These are phyloP conservation scores for Xylariaceae sp. DNA, from an alignment of 2,329 filamentous ascomycete genomes.

Conservation along the genomic window DNA sequence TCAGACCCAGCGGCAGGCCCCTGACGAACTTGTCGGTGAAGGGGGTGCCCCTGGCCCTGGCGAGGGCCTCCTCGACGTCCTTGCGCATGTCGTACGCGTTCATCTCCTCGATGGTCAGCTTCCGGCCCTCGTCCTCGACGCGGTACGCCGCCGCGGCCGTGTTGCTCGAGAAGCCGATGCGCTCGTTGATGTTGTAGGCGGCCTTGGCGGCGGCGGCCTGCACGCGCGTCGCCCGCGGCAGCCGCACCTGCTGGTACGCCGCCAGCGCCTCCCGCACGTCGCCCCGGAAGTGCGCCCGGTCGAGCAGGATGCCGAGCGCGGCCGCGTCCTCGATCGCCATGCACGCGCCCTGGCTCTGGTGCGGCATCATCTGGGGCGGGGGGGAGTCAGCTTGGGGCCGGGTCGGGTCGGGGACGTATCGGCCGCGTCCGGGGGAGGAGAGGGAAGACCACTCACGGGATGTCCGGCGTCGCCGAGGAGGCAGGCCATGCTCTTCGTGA, in stretches of 20 bases:
- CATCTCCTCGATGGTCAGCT: not conserved
- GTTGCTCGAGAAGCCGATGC: conserved; percentile 36
- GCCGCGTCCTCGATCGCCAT: conserved; percentile 63
- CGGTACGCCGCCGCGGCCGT: not conserved
- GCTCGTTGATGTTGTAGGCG: conserved; percentile 54
- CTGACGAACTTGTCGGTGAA: not conserved
- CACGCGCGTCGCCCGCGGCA: conserved; percentile 48
- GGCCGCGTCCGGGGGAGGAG: too few relatives aligned
- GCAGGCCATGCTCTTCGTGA: not conserved
- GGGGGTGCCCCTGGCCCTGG: not conserved
- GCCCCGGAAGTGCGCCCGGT: conserved; percentile 31
- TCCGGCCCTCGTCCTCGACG: not conserved
- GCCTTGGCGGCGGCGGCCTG: conserved; percentile 51
- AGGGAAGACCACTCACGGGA: not conserved
- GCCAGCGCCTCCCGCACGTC: conserved; percentile 39
- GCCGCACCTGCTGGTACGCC: conserved; percentile 44
- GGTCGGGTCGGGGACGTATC: conserved; percentile 30
- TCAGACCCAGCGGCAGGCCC: not conserved
- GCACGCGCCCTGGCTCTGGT: conserved; percentile 62
- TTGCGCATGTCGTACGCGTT: not conserved
- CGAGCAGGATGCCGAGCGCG: conserved; percentile 55
- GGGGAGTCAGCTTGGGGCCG: conserved; percentile 57
- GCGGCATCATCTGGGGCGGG: conserved; percentile 61
- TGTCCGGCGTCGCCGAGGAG: not conserved
- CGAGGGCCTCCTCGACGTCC: not conserved